Evolutionary conservation across 2,329 filamentous ascomycete species (phyloP), one percentile per base, ranked within the genome.

Genomic region (Plenodomus biglobosus): DNA sequence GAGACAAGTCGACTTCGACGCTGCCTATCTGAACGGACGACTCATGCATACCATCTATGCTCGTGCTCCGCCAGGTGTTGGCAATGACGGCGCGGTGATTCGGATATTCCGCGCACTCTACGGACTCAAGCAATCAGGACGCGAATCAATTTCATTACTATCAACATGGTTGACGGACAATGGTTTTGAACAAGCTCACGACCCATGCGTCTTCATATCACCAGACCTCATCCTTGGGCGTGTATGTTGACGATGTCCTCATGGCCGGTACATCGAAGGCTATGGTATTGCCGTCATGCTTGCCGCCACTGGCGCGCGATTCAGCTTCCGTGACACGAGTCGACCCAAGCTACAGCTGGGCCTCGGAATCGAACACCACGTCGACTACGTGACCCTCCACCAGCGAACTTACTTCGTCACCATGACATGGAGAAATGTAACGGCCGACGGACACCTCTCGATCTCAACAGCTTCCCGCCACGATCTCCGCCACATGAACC

Each of bases 241-340:
- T 58, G n/a, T 58, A 55, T 18, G 41, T 59, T 1, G 47, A 58
- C 40, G 43, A 59, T 16, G 30, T 56, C 8, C 19, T 50, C 1
- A 34, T 58, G 1, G 32, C 43, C 8, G 30, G 53, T 10, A 27
- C 43, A 1, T 10, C 10, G 4, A 11, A 34, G 4, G 16, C 19
- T 2, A n/a, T n/a, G n/a, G n/a, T n/a, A 46, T 55, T 3, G 5
- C 3, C 4, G 3, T 16, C 2, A 49, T 52, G 19, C 24, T 48
- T 10, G 15, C 7, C 2, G 15, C 16, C 20, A 38, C 40, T 27
- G n/a, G 22, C 15, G 27, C 32, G 17, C 34, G 36, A 2, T 55
- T 55, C 18, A 44, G 17, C 35, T 52, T 48, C 36, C 48, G 48
- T 24, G 52, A 55, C 32, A 21, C 52, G 1, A 39, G 52, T 17